Evolutionary conservation across 1,139 yeast species (phyloP), one percentile per base, ranked within the genome.

Genomic region (Kodamaea anthophila): DNA sequence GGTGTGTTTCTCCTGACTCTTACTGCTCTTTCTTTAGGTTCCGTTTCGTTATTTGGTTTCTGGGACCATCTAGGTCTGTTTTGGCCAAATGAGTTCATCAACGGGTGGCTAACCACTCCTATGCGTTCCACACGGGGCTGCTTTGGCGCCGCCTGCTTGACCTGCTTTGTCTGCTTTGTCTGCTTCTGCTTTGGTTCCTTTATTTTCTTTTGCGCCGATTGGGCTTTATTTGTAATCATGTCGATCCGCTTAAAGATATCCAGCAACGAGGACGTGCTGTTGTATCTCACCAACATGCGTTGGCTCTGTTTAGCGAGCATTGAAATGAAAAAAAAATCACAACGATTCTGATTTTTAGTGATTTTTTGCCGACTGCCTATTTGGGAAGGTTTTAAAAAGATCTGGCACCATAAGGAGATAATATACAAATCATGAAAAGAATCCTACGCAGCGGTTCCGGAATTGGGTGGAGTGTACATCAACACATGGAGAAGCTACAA

Each of bases 191-290:
- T 10, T 9, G 21, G 10, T 18, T 24, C 16, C 16, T 15, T 13
- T 5, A 13, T 11, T 15, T 15, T 15, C n/a, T 19, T 16, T 5
- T n/a, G 13, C 8, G 18, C 28, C 14, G 19, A 9, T 11, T 20
- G 25, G 7, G 44, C 35, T 29, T 43, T 49, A 33, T 48, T 34
- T 16, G 58, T 53, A 35, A 58, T 56, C 21, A 39, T 37, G 33
- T 62, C 66, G 35, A 62, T 58, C 41, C 65, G 46, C 34, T 53
- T 54, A 49, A 62, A 55, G 37, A 62, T 48, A 23, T 51, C 55
- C 20, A 55, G 47, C 39, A 61, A 51, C 9, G 38, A 55, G n/a
- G n/a, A n/a, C n/a, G n/a, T 24, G 13, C 24, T 21, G 25, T 27
- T 31, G 30, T 27, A 15, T 19, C 30, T 27, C 9, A 27, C 26